A percentile compares a stretch with the other conserved stretches of the same genome.
phyloP scores from a whole-genome alignment of 306 rosid genomes.

The Castanopsis chinensis region DNA sequence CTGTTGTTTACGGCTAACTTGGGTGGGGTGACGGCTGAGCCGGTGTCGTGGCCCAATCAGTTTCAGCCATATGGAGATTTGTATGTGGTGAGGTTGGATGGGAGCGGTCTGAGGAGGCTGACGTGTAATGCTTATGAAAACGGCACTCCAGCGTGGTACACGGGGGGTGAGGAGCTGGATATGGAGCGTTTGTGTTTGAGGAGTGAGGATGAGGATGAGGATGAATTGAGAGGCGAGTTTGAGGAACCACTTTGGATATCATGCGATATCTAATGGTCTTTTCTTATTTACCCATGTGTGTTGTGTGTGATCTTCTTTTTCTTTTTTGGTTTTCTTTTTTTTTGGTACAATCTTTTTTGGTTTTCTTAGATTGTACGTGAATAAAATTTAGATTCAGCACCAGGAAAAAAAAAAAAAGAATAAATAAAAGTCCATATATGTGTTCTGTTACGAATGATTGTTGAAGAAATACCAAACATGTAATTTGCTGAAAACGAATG shows the following conservation, averaged over 20 bases:
- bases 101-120: slow-evolving; percentile 76
- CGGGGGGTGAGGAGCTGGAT: slow-evolving; percentile 24
- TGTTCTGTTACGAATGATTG: no score
- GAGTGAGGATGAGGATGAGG: slow-evolving; percentile 37
- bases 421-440: neutral
- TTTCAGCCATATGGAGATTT: slow-evolving; percentile 93
- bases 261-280: slow-evolving; percentile 4
- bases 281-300: neutral
- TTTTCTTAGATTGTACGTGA: neutral
- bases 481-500: no score
- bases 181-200: slow-evolving; percentile 16
- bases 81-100: slow-evolving; percentile 60
- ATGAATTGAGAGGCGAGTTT: slow-evolving; percentile 58
- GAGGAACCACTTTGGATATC: slow-evolving; percentile 74
- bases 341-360: no score
- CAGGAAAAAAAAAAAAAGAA: no score
- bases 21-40: slow-evolving; percentile 71
- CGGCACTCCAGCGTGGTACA: slow-evolving; percentile 75
- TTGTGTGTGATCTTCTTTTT: neutral
- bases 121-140: slow-evolving; percentile 74
- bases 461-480: no score
- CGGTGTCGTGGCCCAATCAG: slow-evolving; percentile 75
- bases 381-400: neutral
- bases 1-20: slow-evolving; percentile 65
- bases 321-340: neutral